Conservation (phyloP, 1,284 basidiomycete species). For the Ustilago vetiveriae region DNA sequence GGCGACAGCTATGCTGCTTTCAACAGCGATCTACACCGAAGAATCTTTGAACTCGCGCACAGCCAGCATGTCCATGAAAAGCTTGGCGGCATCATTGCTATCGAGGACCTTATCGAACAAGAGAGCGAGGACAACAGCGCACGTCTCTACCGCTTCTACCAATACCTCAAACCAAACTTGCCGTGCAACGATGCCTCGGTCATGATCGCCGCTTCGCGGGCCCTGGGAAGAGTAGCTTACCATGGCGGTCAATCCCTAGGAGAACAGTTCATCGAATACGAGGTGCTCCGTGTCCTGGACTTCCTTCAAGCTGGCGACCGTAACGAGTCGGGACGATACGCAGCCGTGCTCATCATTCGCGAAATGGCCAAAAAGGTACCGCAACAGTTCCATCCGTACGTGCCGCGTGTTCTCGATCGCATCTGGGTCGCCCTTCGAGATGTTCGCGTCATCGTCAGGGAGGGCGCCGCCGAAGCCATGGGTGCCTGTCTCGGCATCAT, state of each 20-base stretch:
- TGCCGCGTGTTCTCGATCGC: conserved; percentile 60
- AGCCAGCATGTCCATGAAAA: conserved; percentile 79
- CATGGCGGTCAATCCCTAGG: conserved; percentile 83
- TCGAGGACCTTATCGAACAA: conserved; percentile 69
- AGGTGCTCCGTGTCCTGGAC: conserved; percentile 82
- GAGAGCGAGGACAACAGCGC: conserved; percentile 68
- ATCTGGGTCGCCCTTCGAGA: conserved; percentile 67
- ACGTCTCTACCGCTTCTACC: conserved; percentile 86
- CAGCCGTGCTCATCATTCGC: conserved; percentile 66
- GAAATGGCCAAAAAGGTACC: conserved; percentile 66
- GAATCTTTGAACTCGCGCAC: conserved; percentile 83
- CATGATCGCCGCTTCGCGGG: conserved; percentile 87
- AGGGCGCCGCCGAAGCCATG: conserved; percentile 65
- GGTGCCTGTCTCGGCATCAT: conserved; percentile 66
- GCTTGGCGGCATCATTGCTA: conserved; percentile 82
- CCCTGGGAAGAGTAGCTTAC: conserved; percentile 81
- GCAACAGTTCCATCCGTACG: conserved; percentile 64
- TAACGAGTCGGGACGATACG: conserved; percentile 69
- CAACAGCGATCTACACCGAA: conserved; percentile 73
- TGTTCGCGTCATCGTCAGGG: conserved; percentile 58
- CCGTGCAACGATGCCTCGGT: conserved; percentile 84
- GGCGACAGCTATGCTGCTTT: conserved; percentile 60
- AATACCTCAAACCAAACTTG: conserved; percentile 85
- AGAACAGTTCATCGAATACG: conserved; percentile 85
- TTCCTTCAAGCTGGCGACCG: conserved; percentile 71